phyloP scores from a whole-genome alignment of 2,329 filamentous ascomycete species.

The Tolypocladium tropicale region DNA sequence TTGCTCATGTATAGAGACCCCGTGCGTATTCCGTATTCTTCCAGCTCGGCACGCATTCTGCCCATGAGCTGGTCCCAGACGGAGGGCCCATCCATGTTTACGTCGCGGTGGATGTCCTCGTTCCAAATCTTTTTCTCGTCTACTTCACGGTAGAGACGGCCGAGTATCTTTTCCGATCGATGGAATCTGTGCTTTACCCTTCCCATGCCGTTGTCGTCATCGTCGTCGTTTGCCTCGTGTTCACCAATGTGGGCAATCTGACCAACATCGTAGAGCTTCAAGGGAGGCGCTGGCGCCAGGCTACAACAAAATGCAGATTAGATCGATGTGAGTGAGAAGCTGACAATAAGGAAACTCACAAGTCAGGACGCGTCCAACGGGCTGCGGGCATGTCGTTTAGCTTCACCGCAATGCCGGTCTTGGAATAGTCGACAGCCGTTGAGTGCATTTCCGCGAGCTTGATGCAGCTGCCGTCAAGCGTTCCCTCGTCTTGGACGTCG shows the following conservation, averaged over 20 bases:
- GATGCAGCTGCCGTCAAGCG: conserved; percentile 37
- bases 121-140: conserved; percentile 60
- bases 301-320: conserved; percentile 14
- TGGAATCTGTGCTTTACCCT: conserved; percentile 48
- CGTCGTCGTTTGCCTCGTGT: conserved; percentile 24
- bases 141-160: conserved; percentile 59
- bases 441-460: conserved; percentile 55
- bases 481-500: conserved; percentile 44
- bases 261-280: conserved; percentile 33
- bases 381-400: conserved; percentile 29
- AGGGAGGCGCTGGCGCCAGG: conserved; percentile 33
- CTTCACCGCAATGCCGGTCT: conserved; percentile 55
- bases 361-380: conserved; percentile 38
- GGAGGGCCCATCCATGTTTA: conserved; percentile 15
- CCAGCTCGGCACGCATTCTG: conserved; percentile 10
- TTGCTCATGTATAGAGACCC: conserved; percentile 22
- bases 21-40: conserved; percentile 5
- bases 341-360: conserved; percentile 29
- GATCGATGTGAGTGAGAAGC: neutral
- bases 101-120: conserved; percentile 29
- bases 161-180: conserved; percentile 56
- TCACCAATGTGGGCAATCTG: conserved; percentile 26
- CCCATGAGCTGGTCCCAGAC: conserved; percentile 34
- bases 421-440: conserved; percentile 65
- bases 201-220: conserved; percentile 30